Conservation (phyloP, 2,329 filamentous ascomycete species). For the Xylogone sp. region DNA sequence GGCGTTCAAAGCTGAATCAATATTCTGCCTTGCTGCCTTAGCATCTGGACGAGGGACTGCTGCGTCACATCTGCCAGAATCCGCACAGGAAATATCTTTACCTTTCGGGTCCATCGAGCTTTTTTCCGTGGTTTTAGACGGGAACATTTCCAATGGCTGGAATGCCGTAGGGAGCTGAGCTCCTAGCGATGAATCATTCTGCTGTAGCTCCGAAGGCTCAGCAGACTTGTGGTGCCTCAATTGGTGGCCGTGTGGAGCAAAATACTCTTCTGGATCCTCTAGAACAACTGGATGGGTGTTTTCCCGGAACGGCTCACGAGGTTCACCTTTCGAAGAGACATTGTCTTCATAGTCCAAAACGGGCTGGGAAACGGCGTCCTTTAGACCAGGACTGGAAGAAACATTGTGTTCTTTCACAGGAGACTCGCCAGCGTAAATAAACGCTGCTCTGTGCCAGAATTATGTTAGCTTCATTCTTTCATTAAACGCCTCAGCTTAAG, state of each 20-base stretch:
- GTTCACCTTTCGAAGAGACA: conserved; percentile 1
- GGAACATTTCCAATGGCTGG: conserved; percentile 19
- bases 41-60: conserved; percentile 5
- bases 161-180: conserved; percentile 15
- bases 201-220: no score
- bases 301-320: conserved; percentile 1
- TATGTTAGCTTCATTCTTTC: conserved; percentile 7
- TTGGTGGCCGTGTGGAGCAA: no score
- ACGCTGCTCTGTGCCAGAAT: not conserved
- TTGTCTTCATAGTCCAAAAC: conserved; percentile 6
- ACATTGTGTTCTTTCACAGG: conserved; percentile 10
- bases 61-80: no score
- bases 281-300: not conserved
- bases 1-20: conserved; percentile 18
- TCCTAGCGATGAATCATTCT: conserved; percentile 8
- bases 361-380: conserved; percentile 1
- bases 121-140: conserved; percentile 6
- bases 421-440: conserved; percentile 13
- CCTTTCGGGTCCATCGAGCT: no score
- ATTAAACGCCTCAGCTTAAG: conserved; percentile 6
- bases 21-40: conserved; percentile 18
- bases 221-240: no score
- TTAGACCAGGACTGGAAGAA: conserved; percentile 11
- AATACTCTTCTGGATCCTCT: no score
- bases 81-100: no score